phyloP scores from a whole-genome alignment of 192 early-diverging fungal species.

The Backusella tarrabulga region DNA sequence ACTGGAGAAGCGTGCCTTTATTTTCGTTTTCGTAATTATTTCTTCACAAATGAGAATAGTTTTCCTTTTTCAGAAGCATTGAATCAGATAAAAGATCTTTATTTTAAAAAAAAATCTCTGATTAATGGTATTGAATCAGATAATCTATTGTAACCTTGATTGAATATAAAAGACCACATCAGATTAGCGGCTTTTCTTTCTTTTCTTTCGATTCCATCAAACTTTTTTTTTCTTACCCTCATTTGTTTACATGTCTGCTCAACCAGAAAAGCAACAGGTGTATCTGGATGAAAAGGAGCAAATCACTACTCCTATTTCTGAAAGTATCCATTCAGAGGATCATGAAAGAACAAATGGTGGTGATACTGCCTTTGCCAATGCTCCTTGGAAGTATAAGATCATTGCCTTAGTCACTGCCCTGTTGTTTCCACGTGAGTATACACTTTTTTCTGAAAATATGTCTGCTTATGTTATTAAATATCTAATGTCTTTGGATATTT shows the following conservation, averaged over 20 bases:
- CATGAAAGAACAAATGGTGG: slow-evolving; percentile 11
- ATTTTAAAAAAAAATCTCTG: neutral
- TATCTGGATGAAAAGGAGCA: slow-evolving; percentile 1
- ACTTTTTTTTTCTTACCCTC: neutral
- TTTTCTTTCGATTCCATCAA: neutral
- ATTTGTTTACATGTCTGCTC: neutral
- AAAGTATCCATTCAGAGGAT: neutral
- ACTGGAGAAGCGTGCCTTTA: neutral
- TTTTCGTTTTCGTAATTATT: neutral
- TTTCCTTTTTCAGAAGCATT: neutral
- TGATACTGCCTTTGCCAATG: slow-evolving; percentile 27
- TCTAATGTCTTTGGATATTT: neutral
- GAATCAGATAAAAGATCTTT: slow-evolving; percentile 7
- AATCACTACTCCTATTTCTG: neutral
- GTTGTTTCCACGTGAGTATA: slow-evolving; percentile 55
- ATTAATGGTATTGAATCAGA: slow-evolving; percentile 4
- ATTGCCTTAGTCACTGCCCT: slow-evolving; percentile 58
- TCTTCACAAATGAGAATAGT: neutral
- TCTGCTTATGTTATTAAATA: neutral
- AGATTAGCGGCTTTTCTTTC: neutral
- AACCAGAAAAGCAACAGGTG: neutral
- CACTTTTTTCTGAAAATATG: neutral
- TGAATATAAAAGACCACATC: neutral
- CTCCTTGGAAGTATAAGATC: slow-evolving; percentile 54
- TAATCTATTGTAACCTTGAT: slow-evolving; percentile 5